These are phyloP conservation scores for Sungouiella blattae DNA, from an alignment of 805 yeast species.

Conservation along the genomic window DNA sequence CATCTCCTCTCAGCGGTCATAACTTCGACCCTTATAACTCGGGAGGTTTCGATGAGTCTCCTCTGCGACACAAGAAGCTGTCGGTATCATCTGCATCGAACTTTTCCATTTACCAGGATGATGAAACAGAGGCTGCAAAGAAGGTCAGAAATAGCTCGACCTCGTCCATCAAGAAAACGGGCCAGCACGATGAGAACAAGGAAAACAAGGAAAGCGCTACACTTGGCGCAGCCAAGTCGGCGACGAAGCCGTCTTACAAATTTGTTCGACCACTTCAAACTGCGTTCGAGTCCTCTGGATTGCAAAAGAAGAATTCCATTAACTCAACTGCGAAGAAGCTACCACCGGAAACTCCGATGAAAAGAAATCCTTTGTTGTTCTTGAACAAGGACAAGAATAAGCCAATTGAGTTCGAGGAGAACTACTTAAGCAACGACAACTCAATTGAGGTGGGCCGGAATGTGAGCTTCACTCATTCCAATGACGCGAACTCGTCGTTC, in stretches of 20 bases:
- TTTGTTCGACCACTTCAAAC: slow-evolving; percentile 82
- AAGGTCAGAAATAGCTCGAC: not conserved
- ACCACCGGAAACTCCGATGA: slow-evolving; percentile 45
- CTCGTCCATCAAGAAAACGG: not conserved
- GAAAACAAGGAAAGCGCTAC: slow-evolving; percentile 21
- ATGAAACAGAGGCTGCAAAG: slow-evolving; percentile 2
- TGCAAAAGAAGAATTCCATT: slow-evolving; percentile 48
- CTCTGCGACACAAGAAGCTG: not conserved
- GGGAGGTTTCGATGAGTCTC: not conserved
- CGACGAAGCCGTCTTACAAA: slow-evolving; percentile 42
- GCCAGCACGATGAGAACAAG: slow-evolving; percentile 29
- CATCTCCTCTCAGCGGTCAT: slow-evolving; percentile 13
- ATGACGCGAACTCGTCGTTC: slow-evolving; percentile 32
- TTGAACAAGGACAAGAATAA: slow-evolving; percentile 20
- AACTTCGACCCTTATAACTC: slow-evolving; percentile 10
- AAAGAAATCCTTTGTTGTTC: slow-evolving; percentile 37
- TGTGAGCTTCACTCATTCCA: slow-evolving; percentile 19
- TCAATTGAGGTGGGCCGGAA: slow-evolving; percentile 42
- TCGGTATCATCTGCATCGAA: slow-evolving; percentile 1
- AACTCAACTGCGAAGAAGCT: slow-evolving; percentile 19
- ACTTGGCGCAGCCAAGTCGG: slow-evolving; percentile 1
- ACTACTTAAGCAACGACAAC: slow-evolving; percentile 12
- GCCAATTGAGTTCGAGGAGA: slow-evolving; percentile 10
- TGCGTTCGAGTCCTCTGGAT: slow-evolving; percentile 74
- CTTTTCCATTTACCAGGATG: slow-evolving; percentile 12